Base-by-base conservation (phyloP, 495 filamentous ascomycete species). In the Penicillium turbatum region DNA sequence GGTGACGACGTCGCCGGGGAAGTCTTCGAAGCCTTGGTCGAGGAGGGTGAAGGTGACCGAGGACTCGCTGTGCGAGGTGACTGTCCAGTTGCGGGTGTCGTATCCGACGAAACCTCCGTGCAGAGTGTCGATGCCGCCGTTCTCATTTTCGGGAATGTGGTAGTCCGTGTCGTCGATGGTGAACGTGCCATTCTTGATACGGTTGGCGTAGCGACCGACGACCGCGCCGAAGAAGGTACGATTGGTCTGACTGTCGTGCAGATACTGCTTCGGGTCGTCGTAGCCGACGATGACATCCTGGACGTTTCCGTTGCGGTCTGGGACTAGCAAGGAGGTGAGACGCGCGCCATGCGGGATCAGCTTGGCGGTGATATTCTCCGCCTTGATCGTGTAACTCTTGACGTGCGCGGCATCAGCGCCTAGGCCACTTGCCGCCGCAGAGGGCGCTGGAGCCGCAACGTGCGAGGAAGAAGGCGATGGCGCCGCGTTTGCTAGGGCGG, bases 161-260 rank as follows among this genome's bases (percentile, higher is more conserved):
- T 86, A 92, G 0, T 67, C 75, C 12, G 57, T 58, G 19, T 82
- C 86, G 45, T 89, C 85, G 53, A 92, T 79, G 53, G 76, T 77
- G 62, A 93, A 95, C 8, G 82, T 87, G 56, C 82, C 84, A 68
- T 93, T 93, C 77, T 86, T 89, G 72, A 93, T 95, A 30, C 87
- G 84, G 70, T 95, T 92, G 37, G 88, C 88, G 62, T 92, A 92
- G 15, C 88, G 85, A 32, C 89, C 89, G 5, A 84, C 86, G n/a
- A 89, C 80, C 6, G 84, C 76, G 37, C 88, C 88, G 53, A 88
- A 86, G 74, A 86, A 88, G 43, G 87, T 87, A 70, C 88, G 87
- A 46, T 81, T 76, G 34, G 67, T 69, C 57, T 90, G 81, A 24
- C 64, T 66, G 59, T 92, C 87, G 31, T 81, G 69, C 7, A 75